A percentile compares a stretch with the other conserved stretches of the same genome.
Evolutionary conservation across 805 yeast species (phyloP).

Genomic region (Blastobotrys americana): DNA sequence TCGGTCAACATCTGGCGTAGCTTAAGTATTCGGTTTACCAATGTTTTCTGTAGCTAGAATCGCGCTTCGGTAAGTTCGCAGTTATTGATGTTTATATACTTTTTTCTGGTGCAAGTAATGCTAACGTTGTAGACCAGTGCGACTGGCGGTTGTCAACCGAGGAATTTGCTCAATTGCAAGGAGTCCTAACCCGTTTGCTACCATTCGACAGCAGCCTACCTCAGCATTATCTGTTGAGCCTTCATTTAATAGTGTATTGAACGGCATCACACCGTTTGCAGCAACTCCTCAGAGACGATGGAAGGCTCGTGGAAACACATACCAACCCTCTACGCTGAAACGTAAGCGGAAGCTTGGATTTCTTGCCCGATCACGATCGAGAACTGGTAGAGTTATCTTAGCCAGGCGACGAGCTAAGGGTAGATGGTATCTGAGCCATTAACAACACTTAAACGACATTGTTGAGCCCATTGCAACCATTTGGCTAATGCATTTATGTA

Average conservation of each 20-base stretch:
- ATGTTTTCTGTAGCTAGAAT: too few relatives aligned
- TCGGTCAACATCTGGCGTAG: too few relatives aligned
- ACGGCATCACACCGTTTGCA: conserved; percentile 3
- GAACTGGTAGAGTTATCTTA: conserved; percentile 70
- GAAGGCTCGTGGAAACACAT: conserved; percentile 89
- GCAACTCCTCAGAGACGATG: conserved; percentile 49
- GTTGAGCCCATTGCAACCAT: too few relatives aligned
- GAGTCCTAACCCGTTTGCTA: conserved; percentile 1
- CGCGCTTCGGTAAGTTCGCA: too few relatives aligned
- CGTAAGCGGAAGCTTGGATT: conserved; percentile 89
- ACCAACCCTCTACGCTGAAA: conserved; percentile 85
- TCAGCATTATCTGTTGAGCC: conserved; percentile 6
- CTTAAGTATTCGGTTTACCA: too few relatives aligned
- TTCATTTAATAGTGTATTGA: conserved; percentile 12
- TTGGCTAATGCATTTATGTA: too few relatives aligned
- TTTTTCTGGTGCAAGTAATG: too few relatives aligned
- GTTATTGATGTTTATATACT: too few relatives aligned
- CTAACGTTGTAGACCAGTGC: too few relatives aligned
- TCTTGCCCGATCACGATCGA: conserved; percentile 69
- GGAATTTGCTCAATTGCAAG: background rate
- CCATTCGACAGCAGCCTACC: background rate
- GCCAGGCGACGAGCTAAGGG: conserved; percentile 79
- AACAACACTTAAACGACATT: too few relatives aligned
- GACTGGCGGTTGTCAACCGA: too few relatives aligned
- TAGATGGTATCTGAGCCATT: conserved; percentile 87